These are phyloP conservation scores for Nakazawaea peltata DNA, from an alignment of 805 yeast species.

Conservation along the genomic window DNA sequence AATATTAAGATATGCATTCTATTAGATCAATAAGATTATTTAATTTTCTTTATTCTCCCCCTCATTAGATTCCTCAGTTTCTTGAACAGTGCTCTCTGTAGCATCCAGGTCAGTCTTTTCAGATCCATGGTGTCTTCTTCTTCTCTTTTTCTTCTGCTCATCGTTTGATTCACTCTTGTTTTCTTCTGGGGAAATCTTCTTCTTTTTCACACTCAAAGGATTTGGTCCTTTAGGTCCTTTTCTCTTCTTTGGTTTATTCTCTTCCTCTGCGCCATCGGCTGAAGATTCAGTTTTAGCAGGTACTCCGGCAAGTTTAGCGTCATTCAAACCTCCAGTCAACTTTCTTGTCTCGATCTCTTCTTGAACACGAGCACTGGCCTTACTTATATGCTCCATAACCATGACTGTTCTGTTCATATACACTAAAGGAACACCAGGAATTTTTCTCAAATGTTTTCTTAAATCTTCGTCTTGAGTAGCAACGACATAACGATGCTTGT, in stretches of 20 bases:
- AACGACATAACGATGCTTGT: conserved; percentile 86
- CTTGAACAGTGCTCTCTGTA: too few relatives aligned
- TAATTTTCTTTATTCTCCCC: too few relatives aligned
- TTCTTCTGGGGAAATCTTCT: conserved; percentile 33
- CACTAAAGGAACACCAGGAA: conserved; percentile 87
- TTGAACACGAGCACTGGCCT: conserved; percentile 50
- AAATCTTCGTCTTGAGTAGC: conserved; percentile 74
- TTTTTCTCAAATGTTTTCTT: conserved; percentile 57
- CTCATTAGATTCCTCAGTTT: too few relatives aligned
- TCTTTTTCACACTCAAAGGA: conserved; percentile 84
- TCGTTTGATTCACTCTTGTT: neutral
- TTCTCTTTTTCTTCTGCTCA: conserved; percentile 13
- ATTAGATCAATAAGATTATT: too few relatives aligned
- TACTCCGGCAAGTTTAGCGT: conserved; percentile 42
- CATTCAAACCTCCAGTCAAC: conserved; percentile 73
- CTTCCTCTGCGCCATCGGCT: conserved; percentile 14
- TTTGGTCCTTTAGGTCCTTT: conserved; percentile 80
- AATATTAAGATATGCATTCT: too few relatives aligned
- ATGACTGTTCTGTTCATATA: conserved; percentile 87
- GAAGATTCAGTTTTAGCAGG: conserved; percentile 15
- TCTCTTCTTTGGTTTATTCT: conserved; percentile 33
- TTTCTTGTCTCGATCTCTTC: conserved; percentile 53
- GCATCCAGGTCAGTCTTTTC: too few relatives aligned
- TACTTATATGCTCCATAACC: conserved; percentile 91
- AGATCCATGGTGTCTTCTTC: conserved; percentile 15